A percentile compares a stretch with the other conserved stretches of the same genome.
Evolutionary conservation across 768 basidiomycete genomes (phyloP).

Genomic region (Chlorophyllum brunneum): DNA sequence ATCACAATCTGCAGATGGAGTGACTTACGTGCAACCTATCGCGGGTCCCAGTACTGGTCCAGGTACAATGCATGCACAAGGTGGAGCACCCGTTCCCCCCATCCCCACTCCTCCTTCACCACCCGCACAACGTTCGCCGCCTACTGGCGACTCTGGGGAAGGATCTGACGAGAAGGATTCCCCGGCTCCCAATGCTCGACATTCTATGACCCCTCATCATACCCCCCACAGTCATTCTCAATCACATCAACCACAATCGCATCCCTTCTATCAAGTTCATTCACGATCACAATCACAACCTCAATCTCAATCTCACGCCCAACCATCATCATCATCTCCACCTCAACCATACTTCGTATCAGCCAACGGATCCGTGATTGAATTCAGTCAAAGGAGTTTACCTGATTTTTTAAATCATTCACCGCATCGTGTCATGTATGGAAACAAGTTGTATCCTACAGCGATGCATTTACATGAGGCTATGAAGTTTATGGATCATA

Average conservation of each 20-base stretch:
- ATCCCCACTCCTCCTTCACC: constrained; percentile 3
- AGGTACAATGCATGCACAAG: neutral
- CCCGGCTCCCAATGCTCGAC: neutral
- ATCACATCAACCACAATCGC: constrained; percentile 12
- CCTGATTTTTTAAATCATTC: constrained; percentile 65
- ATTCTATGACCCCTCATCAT: neutral
- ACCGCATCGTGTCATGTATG: constrained; percentile 54
- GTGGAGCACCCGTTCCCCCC: neutral
- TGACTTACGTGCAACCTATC: no score
- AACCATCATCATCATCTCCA: neutral
- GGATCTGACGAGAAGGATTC: neutral
- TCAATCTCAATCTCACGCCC: neutral
- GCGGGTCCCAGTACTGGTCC: neutral
- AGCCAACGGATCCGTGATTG: constrained; percentile 18
- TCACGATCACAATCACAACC: neutral
- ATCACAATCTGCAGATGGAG: neutral
- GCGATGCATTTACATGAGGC: constrained; percentile 78
- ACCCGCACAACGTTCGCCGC: constrained; percentile 11
- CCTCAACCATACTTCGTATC: constrained; percentile 2
- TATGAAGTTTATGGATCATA: constrained; percentile 54
- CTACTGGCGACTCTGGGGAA: constrained; percentile 11
- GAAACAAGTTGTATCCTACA: constrained; percentile 55
- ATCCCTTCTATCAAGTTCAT: neutral
- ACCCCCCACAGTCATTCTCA: neutral
- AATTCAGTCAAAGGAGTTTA: constrained; percentile 35